phyloP scores from a whole-genome alignment of 225 moss, liverwort and hornwort species.

The Pseudoscleropodium purum region DNA sequence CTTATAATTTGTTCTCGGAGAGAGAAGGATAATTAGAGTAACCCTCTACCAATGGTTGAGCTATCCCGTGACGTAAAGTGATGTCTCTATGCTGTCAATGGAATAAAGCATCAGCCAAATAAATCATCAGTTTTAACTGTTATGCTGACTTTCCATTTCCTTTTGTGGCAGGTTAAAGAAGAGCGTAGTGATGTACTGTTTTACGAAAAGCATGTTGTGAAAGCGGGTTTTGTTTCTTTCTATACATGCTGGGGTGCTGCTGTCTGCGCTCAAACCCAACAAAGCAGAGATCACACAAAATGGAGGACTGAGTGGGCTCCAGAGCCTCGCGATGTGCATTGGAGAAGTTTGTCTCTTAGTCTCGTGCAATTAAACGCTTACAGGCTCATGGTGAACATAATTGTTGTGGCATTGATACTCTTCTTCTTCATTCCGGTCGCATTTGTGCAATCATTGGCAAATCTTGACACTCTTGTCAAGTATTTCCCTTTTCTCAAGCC shows the following conservation, averaged over 20 bases:
- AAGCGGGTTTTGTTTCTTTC: constrained; percentile 78
- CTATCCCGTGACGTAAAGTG: neutral
- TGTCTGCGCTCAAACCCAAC: constrained; percentile 81
- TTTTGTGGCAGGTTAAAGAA: constrained; percentile 34
- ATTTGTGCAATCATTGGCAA: constrained; percentile 81
- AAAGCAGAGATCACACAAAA: constrained; percentile 55
- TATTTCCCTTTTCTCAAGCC: constrained; percentile 43
- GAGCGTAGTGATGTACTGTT: constrained; percentile 46
- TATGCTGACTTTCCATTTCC: neutral
- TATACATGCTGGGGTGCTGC: constrained; percentile 80
- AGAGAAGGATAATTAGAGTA: neutral
- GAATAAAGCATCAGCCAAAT: neutral
- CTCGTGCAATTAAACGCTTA: constrained; percentile 41
- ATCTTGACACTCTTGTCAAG: constrained; percentile 50
- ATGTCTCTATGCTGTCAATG: neutral
- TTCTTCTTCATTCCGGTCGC: constrained; percentile 73
- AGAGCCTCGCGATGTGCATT: constrained; percentile 81
- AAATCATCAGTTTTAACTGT: neutral
- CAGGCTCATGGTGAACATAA: constrained; percentile 20
- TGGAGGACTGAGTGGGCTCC: constrained; percentile 93
- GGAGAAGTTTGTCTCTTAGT: constrained; percentile 60
- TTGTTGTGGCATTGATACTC: constrained; percentile 39
- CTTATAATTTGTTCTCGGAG: neutral
- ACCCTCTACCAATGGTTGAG: neutral
- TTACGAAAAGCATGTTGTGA: constrained; percentile 34